These are phyloP conservation scores for Paramecium tetraurelia DNA, from an alignment of 73 alveolate genomes.

Conservation along the genomic window DNA sequence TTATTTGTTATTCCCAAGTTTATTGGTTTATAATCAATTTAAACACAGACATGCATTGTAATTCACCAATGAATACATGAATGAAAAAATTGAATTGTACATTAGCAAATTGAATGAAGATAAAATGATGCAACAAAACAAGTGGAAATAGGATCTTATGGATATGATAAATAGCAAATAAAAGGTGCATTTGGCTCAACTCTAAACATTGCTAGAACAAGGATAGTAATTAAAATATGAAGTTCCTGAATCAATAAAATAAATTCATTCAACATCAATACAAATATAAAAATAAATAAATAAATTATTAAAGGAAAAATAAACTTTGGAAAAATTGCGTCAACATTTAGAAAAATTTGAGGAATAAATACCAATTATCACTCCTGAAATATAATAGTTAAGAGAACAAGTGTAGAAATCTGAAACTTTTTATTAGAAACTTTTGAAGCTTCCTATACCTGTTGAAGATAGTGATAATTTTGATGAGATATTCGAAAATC, in stretches of 20 bases:
- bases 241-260: conserved; percentile 4
- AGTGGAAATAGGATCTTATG: conserved; percentile 22
- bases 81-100: conserved; percentile 10
- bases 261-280: neutral
- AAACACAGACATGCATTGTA: neutral
- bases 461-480: neutral
- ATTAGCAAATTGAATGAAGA: conserved; percentile 41
- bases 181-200: neutral
- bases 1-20: conserved; percentile 13
- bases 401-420: neutral
- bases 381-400: neutral
- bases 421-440: neutral
- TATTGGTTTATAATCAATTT: neutral
- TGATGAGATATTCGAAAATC: neutral
- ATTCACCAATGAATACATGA: conserved; percentile 32
- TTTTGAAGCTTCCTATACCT: neutral
- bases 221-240: conserved; percentile 16
- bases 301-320: conserved; percentile 4
- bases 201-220: neutral
- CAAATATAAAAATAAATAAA: neutral
- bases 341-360: neutral
- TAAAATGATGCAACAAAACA: neutral
- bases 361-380: neutral
- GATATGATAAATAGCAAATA: conserved; percentile 20
- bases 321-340: neutral